Percentiles rank a stretch among this genome's conserved stretches.
These are phyloP conservation scores for Cornus suecica DNA, from an alignment of 148 eudicot genomes.

Conservation along the genomic window DNA sequence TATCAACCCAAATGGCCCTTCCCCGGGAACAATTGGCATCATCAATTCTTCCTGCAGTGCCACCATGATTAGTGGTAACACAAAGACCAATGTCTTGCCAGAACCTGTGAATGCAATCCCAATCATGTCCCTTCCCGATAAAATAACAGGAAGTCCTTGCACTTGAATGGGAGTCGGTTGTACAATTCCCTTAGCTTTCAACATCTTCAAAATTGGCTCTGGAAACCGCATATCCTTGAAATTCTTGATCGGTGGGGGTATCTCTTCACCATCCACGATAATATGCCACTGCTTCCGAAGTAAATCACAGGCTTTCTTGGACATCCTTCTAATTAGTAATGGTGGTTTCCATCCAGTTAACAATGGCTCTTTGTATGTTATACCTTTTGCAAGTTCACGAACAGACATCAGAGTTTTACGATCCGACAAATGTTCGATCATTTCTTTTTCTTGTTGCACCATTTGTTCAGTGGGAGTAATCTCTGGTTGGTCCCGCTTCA, in stretches of 20 bases:
- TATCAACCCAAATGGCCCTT: slow-evolving; percentile 84
- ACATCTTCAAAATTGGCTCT: slow-evolving; percentile 49
- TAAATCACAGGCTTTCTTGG: slow-evolving; percentile 50
- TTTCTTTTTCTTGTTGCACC: slow-evolving; percentile 71
- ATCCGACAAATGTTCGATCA: slow-evolving; percentile 80
- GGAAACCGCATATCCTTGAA: slow-evolving; percentile 84
- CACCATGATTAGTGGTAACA: slow-evolving; percentile 77
- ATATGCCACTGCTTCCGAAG: slow-evolving; percentile 82
- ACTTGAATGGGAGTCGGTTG: slow-evolving; percentile 87
- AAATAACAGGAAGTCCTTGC: slow-evolving; percentile 79
- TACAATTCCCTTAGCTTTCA: slow-evolving; percentile 66
- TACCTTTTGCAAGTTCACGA: slow-evolving; percentile 85
- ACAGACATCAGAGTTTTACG: slow-evolving; percentile 76
- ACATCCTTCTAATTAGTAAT: slow-evolving; percentile 55
- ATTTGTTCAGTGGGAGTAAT: slow-evolving; percentile 59
- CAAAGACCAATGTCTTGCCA: slow-evolving; percentile 83
- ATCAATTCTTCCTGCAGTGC: slow-evolving; percentile 80
- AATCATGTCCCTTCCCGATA: slow-evolving; percentile 85
- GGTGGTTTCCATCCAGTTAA: slow-evolving; percentile 79
- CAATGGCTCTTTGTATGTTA: slow-evolving; percentile 71
- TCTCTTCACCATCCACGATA: slow-evolving; percentile 76
- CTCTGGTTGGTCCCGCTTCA: slow-evolving; percentile 73
- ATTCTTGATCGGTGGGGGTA: slow-evolving; percentile 86
- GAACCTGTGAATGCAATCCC: slow-evolving; percentile 93
- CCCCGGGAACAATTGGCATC: slow-evolving; percentile 83